Conservation (phyloP, 2,329 filamentous ascomycete species). For the Trichoderma asperellum region DNA sequence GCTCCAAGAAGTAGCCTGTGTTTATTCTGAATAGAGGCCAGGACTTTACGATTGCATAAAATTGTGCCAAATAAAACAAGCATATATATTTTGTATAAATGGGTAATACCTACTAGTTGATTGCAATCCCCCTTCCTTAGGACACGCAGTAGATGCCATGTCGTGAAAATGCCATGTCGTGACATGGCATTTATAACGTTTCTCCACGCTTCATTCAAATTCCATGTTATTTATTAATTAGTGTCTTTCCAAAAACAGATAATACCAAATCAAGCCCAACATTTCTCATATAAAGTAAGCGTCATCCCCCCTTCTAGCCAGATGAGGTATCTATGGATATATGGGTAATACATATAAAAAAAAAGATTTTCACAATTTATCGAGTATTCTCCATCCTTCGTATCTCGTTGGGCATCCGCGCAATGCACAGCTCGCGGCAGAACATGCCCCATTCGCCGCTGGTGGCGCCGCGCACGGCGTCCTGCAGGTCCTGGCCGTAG, state of each 20-base stretch:
- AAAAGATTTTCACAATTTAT: neutral
- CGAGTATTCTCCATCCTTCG: slow-evolving; percentile 47
- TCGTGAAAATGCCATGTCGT: neutral
- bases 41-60: neutral
- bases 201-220: neutral
- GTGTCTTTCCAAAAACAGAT: neutral
- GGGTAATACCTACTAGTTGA: neutral
- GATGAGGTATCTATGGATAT: neutral
- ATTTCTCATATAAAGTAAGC: neutral
- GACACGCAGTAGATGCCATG: neutral
- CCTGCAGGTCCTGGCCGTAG: slow-evolving; percentile 74
- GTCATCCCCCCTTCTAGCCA: neutral
- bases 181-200: neutral
- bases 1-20: slow-evolving; percentile 46
- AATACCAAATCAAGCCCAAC: neutral
- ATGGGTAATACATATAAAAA: neutral
- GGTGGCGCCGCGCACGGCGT: slow-evolving; percentile 77
- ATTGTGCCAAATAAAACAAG: neutral
- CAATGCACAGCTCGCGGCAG: slow-evolving; percentile 70
- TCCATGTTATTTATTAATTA: neutral
- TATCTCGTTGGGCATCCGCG: slow-evolving; percentile 63
- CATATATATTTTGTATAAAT: neutral
- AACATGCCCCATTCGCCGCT: slow-evolving; percentile 78
- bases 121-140: neutral
- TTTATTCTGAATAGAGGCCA: neutral